Evolutionary conservation across 129 eudicot species (phyloP).

Genomic region (Escallonia rubra): DNA sequence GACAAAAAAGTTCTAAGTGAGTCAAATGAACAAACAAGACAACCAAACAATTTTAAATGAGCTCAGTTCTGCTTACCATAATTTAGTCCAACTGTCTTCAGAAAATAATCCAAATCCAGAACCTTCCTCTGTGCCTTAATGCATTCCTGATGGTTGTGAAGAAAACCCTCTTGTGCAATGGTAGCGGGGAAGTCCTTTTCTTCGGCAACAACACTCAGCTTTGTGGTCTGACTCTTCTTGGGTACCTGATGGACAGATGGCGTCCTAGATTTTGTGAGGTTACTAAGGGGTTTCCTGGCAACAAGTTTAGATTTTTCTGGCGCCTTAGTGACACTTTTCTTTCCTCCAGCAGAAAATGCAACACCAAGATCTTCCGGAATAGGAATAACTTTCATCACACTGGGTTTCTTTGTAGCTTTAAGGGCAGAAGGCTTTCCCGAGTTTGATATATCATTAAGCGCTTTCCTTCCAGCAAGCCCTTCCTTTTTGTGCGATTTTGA

Average conservation of each 20-base stretch:
- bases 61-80: conserved; percentile 11
- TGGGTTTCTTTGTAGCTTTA: conserved; percentile 43
- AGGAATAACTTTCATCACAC: conserved; percentile 35
- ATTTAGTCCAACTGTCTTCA: conserved; percentile 34
- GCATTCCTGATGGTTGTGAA: conserved; percentile 52
- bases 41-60: not conserved
- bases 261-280: conserved; percentile 66
- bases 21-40: not conserved
- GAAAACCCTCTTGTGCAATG: conserved; percentile 28
- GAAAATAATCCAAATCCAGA: conserved; percentile 30
- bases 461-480: conserved; percentile 61
- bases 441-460: conserved; percentile 70
- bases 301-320: conserved; percentile 33
- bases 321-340: conserved; percentile 18
- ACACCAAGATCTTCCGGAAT: conserved; percentile 41
- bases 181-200: conserved; percentile 11
- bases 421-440: conserved; percentile 50
- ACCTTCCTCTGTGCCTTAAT: conserved; percentile 30
- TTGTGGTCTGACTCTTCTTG: conserved; percentile 32
- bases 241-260: conserved; percentile 34
- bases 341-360: conserved; percentile 17
- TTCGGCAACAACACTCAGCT: conserved; percentile 20
- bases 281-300: conserved; percentile 70
- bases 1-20: not conserved
- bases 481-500: conserved; percentile 28